Evolutionary conservation across 176 grass and related monocot species (phyloP), one percentile per base, ranked within the genome.

Genomic region (Miscanthus lutarioriparius): DNA sequence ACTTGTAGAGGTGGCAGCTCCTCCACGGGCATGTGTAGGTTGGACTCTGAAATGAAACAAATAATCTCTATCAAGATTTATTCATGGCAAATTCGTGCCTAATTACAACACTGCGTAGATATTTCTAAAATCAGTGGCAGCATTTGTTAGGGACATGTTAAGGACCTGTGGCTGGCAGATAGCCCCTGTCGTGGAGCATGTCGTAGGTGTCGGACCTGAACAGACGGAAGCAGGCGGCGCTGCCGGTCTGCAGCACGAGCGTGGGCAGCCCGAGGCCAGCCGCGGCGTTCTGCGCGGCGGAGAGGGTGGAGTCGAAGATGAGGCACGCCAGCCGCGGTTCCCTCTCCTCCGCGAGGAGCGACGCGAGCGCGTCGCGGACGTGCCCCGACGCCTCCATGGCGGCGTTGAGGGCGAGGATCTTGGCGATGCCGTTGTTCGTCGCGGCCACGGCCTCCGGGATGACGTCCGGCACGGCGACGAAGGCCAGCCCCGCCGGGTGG

Each of bases 181-280:
- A 87, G 14, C 79, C 72, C 49, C 77, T 87, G 27, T 70, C 72
- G 49, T 38, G 48, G 72, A 87, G 86, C 79, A 87, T 77, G 72
- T 54, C 37, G 64, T 77, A 77, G 53, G 20, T 56, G 62, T 63
- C 47, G 7, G 86, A 76, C 64, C 71, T 27, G 49, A 77, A 82
- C 48, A 82, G 0, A 12, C 72, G 79, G 49, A 70, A 19, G 49
- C 26, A 20, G 9, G 72, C 64, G 4, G 86, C 79, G 72, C 86
- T n/a, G 64, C 79, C 12, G 64, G 79, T 87, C 15, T 82, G 79
- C 15, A 82, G 79, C 51, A 82, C 49, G 9, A 87, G 14, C 22
- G 79, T 77, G 38, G 49, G 79, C 10, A 87, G 2, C 12, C 39
- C 72, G 16, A 87, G 79, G 3, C 44, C 6, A 1, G 10, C 22